Percentiles rank a stretch among this genome's conserved stretches.
phyloP scores from a whole-genome alignment of 768 basidiomycete species.

The Lactifluus rugatus region DNA sequence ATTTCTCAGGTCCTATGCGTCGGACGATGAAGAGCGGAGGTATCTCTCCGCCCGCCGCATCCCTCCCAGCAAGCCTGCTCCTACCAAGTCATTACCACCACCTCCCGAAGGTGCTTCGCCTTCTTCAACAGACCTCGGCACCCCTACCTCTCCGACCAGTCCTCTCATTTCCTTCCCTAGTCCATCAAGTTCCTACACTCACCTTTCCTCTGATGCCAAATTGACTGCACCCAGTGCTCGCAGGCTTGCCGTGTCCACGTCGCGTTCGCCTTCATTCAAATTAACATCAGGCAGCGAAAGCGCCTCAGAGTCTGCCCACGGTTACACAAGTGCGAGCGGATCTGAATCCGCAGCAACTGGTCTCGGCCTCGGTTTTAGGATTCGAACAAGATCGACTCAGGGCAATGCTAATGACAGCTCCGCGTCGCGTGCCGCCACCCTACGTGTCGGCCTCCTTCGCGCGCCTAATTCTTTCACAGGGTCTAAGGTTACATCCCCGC shows the following conservation, averaged over 20 bases:
- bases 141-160: slow-evolving; percentile 4
- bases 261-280: slow-evolving; percentile 5
- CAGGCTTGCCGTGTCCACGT: slow-evolving; percentile 10
- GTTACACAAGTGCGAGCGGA: slow-evolving; percentile 14
- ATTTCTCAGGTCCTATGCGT: slow-evolving; percentile 10
- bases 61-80: slow-evolving; percentile 14
- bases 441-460: slow-evolving; percentile 14
- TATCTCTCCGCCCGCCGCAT: slow-evolving; percentile 14
- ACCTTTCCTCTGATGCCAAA: slow-evolving; percentile 3
- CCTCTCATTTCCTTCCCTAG: slow-evolving; percentile 2
- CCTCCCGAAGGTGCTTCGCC: slow-evolving; percentile 2
- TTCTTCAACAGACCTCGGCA: neutral
- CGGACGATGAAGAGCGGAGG: slow-evolving; percentile 14
- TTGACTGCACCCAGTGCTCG: neutral
- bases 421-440: slow-evolving; percentile 2
- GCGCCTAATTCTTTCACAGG: slow-evolving; percentile 4
- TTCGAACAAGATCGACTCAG: slow-evolving; percentile 5
- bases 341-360: slow-evolving; percentile 14
- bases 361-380: slow-evolving; percentile 16
- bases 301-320: slow-evolving; percentile 12
- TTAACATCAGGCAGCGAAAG: slow-evolving; percentile 15
- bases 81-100: slow-evolving; percentile 13
- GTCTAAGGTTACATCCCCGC: neutral
- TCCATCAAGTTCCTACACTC: neutral
- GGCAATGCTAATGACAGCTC: neutral